These are phyloP conservation scores for Ramichloridium luteum DNA, from an alignment of 2,329 filamentous ascomycete genomes.

Conservation along the genomic window DNA sequence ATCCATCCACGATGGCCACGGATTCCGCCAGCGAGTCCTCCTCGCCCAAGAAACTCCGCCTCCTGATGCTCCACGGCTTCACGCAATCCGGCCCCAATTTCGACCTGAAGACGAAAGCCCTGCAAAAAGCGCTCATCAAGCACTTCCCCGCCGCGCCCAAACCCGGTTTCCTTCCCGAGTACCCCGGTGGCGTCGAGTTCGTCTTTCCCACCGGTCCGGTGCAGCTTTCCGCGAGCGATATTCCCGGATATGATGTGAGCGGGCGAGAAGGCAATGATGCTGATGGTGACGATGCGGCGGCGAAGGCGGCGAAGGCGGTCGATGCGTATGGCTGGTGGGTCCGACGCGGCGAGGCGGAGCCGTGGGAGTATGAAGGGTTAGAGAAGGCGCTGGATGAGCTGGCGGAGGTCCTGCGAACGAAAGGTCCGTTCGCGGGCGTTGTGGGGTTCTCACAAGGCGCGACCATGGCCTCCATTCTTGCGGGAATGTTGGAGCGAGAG, in stretches of 20 bases:
- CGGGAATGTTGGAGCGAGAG: conserved; percentile 54
- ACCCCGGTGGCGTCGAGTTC: conserved; percentile 31
- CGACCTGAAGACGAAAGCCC: conserved; percentile 73
- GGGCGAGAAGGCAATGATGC: too few relatives aligned
- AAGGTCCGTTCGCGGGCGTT: conserved; percentile 63
- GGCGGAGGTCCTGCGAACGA: conserved; percentile 47
- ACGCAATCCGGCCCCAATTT: conserved; percentile 83
- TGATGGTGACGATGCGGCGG: conserved; percentile 18
- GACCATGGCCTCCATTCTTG: conserved; percentile 58
- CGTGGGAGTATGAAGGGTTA: conserved; percentile 51
- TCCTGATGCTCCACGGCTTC: conserved; percentile 54
- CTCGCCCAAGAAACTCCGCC: conserved; percentile 28
- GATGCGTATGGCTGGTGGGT: conserved; percentile 75
- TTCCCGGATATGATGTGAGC: conserved; percentile 48
- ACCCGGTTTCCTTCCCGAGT: conserved; percentile 25
- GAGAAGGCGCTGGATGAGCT: conserved; percentile 55
- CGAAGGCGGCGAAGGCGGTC: conserved; percentile 28
- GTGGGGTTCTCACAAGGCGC: conserved; percentile 76
- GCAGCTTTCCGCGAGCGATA: conserved; percentile 32
- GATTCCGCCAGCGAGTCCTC: too few relatives aligned
- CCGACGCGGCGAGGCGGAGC: conserved; percentile 47
- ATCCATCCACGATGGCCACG: too few relatives aligned
- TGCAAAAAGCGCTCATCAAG: conserved; percentile 70
- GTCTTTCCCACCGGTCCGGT: conserved; percentile 37
- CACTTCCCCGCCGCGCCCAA: conserved; percentile 50